Evolutionary conservation across 2,329 filamentous ascomycete species (phyloP).

Genomic region (Arthrinium phaeospermum): DNA sequence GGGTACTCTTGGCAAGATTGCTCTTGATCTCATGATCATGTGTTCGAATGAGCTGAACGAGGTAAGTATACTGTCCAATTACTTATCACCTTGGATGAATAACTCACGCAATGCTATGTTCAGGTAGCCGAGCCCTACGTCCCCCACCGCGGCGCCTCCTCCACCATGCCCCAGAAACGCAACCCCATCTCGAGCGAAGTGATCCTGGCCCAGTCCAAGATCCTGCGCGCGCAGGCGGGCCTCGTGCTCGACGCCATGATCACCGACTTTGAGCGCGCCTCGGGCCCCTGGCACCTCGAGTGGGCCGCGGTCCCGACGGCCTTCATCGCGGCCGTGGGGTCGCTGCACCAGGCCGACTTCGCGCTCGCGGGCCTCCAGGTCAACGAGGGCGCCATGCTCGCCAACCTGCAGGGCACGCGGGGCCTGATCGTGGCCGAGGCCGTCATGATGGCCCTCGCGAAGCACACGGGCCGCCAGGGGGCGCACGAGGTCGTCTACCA

Average conservation of each 20-base stretch:
- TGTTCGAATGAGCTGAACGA: conserved; percentile 61
- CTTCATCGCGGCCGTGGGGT: conserved; percentile 58
- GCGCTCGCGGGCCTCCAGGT: conserved; percentile 58
- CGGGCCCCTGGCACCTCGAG: conserved; percentile 64
- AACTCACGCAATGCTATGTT: not conserved
- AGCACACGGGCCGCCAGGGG: conserved; percentile 54
- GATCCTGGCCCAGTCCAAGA: conserved; percentile 59
- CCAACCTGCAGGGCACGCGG: conserved; percentile 55
- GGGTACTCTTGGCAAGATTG: conserved; percentile 59
- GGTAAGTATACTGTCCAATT: not conserved
- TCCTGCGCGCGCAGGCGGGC: conserved; percentile 56
- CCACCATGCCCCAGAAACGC: conserved; percentile 64
- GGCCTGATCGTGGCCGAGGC: conserved; percentile 63
- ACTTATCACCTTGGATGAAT: not conserved
- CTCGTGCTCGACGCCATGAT: conserved; percentile 63
- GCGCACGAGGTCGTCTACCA: conserved; percentile 63
- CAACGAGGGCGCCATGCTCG: conserved; percentile 53
- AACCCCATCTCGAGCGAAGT: conserved; percentile 64
- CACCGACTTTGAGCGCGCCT: conserved; percentile 61
- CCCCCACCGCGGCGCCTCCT: conserved; percentile 58
- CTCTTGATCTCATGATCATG: conserved; percentile 62
- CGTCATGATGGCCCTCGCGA: conserved; percentile 66
- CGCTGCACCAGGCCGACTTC: conserved; percentile 59
- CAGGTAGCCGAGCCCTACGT: conserved; percentile 59
- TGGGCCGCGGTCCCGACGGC: conserved; percentile 61